Evolutionary conservation across 768 basidiomycete species (phyloP).

Genomic region (Trametes cinnabarina): DNA sequence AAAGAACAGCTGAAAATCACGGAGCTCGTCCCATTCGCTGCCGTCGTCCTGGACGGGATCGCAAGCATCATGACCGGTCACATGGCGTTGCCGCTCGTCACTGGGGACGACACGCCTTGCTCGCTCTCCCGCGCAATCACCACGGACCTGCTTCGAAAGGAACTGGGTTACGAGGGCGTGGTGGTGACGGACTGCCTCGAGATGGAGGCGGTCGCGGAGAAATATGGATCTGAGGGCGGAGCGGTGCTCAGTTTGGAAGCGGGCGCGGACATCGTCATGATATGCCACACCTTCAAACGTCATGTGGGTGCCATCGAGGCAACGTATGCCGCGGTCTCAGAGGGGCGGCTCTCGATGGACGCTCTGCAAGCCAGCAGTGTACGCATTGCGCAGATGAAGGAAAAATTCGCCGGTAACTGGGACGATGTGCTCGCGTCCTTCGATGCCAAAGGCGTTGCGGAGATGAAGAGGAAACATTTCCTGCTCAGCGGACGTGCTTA

Average conservation of each 20-base stretch:
- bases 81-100: conserved; percentile 63
- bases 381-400: conserved; percentile 52
- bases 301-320: conserved; percentile 54
- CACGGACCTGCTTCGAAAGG: conserved; percentile 48
- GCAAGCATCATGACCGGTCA: conserved; percentile 73
- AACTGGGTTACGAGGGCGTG: conserved; percentile 55
- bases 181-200: conserved; percentile 75
- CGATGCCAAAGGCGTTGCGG: background rate
- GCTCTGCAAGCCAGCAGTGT: conserved; percentile 41
- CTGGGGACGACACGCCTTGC: conserved; percentile 52
- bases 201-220: conserved; percentile 67
- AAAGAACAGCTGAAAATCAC: conserved; percentile 39
- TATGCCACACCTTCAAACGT: conserved; percentile 58
- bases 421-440: conserved; percentile 31
- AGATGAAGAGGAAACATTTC: conserved; percentile 39
- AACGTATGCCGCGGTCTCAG: conserved; percentile 49
- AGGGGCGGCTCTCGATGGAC: conserved; percentile 40
- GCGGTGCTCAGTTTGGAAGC: conserved; percentile 57
- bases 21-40: conserved; percentile 60
- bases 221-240: conserved; percentile 49
- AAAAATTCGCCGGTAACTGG: conserved; percentile 48
- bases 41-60: conserved; percentile 40
- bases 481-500: conserved; percentile 50
- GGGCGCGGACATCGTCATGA: conserved; percentile 73
- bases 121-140: conserved; percentile 57